Base-by-base conservation (phyloP, 2,329 filamentous ascomycete genomes). In the Colletotrichum godetiae region DNA sequence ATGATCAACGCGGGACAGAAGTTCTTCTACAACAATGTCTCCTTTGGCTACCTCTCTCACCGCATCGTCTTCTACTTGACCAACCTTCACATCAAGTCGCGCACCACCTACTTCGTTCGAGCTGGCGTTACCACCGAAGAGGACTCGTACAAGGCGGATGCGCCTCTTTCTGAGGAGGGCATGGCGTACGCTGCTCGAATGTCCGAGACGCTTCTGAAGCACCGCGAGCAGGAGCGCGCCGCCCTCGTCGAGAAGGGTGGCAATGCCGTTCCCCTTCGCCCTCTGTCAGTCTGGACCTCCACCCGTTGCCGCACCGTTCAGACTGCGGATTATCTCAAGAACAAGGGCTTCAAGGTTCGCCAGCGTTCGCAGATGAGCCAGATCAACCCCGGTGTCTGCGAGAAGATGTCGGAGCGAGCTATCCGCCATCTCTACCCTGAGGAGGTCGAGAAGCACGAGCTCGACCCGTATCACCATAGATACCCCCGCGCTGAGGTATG, bases 11-110 rank as follows among this genome's bases (percentile, higher is more conserved):
- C 97, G 8, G 97, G 97, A 57, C 92, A 96, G 80, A 92, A 95
- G 77, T 93, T 99, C 80, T 93, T 96, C 78, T 96, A 98, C 83
- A 99, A 99, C 85, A 98, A 98, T 77, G 94, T 97, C 81, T 95
- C 93, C 80, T 98, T 99, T 82, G 96, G 95, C 78, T 99, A 99
- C 80, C 89, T 99, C 37, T 97, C 95, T 0, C 95, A 99, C 81
- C 92, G 97, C 74, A 99, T 99, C 76, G 96, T 99, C 68, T 99
- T 99, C 84, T 99, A 98, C 82, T 91, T 99, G 59, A 94, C 98
- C 80, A 99, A 99, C 79, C 88, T 98, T 29, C 97, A 99, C 83
- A 98, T 98, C 87, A 98, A 99, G 83, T 93, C 93, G 61, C 91
- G 96, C 69, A 94, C 94, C 75, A 98, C 95, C 7, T 98, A 97